Evolutionary conservation across 1,284 basidiomycete genomes (phyloP).

Genomic region (Rhodotorula mucilaginosa): DNA sequence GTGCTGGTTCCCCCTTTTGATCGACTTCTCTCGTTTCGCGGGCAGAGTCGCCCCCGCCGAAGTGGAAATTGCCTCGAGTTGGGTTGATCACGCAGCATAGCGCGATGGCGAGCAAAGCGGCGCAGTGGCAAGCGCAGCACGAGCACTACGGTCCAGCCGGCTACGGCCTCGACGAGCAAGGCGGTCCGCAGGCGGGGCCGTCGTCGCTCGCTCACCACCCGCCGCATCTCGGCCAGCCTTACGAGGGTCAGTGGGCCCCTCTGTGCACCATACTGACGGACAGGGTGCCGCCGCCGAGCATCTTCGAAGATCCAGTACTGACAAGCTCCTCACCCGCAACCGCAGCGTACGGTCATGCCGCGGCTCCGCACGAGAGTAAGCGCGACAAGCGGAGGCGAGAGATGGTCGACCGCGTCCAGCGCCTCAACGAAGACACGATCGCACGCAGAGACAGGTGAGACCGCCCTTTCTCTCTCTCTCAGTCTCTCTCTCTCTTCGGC

Average conservation of each 20-base stretch:
- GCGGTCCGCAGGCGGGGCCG: background rate
- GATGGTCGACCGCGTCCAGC: constrained; percentile 55
- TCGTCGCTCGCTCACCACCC: constrained; percentile 3
- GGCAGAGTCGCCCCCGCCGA: background rate
- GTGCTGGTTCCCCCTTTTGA: background rate
- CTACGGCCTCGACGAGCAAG: background rate
- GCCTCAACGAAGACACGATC: constrained; percentile 53
- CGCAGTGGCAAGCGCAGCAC: background rate
- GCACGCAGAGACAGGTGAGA: constrained; percentile 53
- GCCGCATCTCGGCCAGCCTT: constrained; percentile 2
- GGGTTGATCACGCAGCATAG: background rate
- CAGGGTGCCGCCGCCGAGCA: too few relatives aligned
- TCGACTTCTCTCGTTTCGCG: too few relatives aligned
- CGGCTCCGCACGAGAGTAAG: constrained; percentile 46
- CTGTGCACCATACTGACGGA: background rate
- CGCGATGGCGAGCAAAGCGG: background rate
- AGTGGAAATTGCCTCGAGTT: background rate
- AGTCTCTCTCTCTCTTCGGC: too few relatives aligned
- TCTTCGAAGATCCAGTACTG: background rate
- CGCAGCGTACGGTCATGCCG: constrained; percentile 4
- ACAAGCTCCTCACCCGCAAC: background rate
- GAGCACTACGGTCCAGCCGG: background rate
- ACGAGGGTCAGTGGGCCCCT: background rate
- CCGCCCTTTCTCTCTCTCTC: background rate
- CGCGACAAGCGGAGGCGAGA: constrained; percentile 55